Base-by-base conservation (phyloP, 2,329 filamentous ascomycete species). In the Penicillium sp. region DNA sequence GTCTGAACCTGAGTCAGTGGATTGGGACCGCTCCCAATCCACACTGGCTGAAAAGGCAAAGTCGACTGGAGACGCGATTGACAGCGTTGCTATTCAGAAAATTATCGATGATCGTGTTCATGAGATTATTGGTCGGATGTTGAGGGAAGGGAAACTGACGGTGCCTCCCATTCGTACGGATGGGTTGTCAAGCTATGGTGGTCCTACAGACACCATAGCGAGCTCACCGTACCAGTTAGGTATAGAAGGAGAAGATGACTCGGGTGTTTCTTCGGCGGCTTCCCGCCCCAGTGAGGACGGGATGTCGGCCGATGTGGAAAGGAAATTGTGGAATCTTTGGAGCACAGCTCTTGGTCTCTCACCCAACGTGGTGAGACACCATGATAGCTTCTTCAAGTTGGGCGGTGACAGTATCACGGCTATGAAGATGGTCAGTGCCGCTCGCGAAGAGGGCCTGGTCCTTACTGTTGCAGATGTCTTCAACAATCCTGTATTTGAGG, bases 401-500 rank as follows among this genome's bases (percentile, higher is more conserved):
- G 74, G 74, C 10, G 74, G 74, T 28, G 74, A 76, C 51, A 75
- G 73, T 57, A 74, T 76, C 48, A 70, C 68, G 22, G 74, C 74
- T 6, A 76, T 76, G 73, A 74, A 69, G 41, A 69, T 76, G 60
- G 74, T 74, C 19, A 71, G 72, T 45, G 72, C 70, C 30, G 74
- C 73, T 30, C 69, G 73, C 7, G 72, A 75, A 31, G 69, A 73
- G 22, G 74, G 74, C 14, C 52, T 77, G 48, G 66, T 67, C 26
- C 63, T 79, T 47, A 76, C 74, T 7, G 75, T 78, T 17, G 73
- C 74, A 5, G 74, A 77, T 60, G 72, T 77, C 37, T 78, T 78
- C 67, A 68, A 69, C 40, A 72, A 76, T 50, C 73, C 73, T 25
- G 65, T 73, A 0, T 75, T 76, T 41, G 70, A 72, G 48, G 72